These are phyloP conservation scores for Ceriops zippeliana DNA, from an alignment of 345 rosid species.

Conservation along the genomic window DNA sequence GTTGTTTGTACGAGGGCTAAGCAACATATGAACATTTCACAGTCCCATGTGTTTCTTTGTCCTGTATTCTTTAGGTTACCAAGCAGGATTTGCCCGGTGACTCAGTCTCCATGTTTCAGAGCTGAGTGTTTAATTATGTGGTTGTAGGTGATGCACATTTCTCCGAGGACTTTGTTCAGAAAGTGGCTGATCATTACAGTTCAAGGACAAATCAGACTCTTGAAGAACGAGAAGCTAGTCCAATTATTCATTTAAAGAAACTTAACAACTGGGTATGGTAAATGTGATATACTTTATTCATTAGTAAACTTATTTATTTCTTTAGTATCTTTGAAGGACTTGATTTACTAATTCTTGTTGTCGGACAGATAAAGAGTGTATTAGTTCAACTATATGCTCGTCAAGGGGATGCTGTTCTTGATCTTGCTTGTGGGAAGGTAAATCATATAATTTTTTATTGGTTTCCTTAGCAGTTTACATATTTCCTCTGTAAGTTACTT, in stretches of 20 bases:
- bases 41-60: neutral
- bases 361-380: slow-evolving; percentile 87
- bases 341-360: neutral
- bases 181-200: slow-evolving; percentile 95
- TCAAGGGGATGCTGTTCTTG: slow-evolving; percentile 88
- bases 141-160: slow-evolving; percentile 51
- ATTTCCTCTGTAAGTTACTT: neutral
- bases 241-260: slow-evolving; percentile 90
- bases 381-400: slow-evolving; percentile 86
- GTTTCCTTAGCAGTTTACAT: neutral
- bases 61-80: neutral
- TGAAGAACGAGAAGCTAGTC: slow-evolving; percentile 98
- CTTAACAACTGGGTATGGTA: slow-evolving; percentile 81
- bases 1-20: too few species aligned
- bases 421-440: slow-evolving; percentile 98
- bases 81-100: neutral
- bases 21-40: too few species aligned
- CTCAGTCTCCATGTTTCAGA: neutral
- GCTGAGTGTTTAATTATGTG: slow-evolving; percentile 7
- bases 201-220: slow-evolving; percentile 93
- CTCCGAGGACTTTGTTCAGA: slow-evolving; percentile 45
- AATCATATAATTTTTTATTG: neutral
- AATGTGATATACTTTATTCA: slow-evolving; percentile 8
- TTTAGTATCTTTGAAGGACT: neutral
- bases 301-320: neutral